A percentile compares a stretch with the other conserved stretches of the same genome.
phyloP scores from a whole-genome alignment of 768 basidiomycete genomes.

The Collybia mongolica region DNA sequence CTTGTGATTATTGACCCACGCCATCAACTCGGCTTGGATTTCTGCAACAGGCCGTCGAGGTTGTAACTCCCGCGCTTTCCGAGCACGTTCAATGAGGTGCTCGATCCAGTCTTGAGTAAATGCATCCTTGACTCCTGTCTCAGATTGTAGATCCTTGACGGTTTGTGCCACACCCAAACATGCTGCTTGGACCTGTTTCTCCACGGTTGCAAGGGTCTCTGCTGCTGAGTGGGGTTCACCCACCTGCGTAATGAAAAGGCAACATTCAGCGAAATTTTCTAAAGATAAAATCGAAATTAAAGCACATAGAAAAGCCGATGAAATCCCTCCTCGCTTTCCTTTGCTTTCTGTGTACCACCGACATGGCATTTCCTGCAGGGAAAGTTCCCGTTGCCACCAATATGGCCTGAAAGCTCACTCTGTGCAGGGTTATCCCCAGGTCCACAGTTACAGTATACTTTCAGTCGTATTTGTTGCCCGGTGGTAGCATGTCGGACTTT shows the following conservation, averaged over 20 bases:
- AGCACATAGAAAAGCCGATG: slow-evolving; percentile 28
- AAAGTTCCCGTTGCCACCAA: slow-evolving; percentile 36
- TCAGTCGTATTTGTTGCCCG: slow-evolving; percentile 20
- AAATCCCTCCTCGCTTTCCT: slow-evolving; percentile 31
- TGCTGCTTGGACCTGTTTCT: slow-evolving; percentile 28
- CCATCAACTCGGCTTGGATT: slow-evolving; percentile 22
- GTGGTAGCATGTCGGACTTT: slow-evolving; percentile 25
- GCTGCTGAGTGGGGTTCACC: slow-evolving; percentile 18
- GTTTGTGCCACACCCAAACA: slow-evolving; percentile 26
- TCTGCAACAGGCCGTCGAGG: slow-evolving; percentile 10
- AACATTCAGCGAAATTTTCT: no score
- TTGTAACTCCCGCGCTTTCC: slow-evolving; percentile 16
- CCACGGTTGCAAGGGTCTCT: slow-evolving; percentile 18
- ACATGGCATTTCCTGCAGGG: slow-evolving; percentile 38
- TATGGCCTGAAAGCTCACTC: slow-evolving; percentile 35
- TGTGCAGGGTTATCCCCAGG: slow-evolving; percentile 41
- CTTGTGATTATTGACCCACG: slow-evolving; percentile 24
- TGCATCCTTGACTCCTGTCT: slow-evolving; percentile 36
- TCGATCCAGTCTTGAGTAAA: slow-evolving; percentile 39
- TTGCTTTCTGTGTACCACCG: slow-evolving; percentile 31
- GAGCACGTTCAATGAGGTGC: slow-evolving; percentile 19
- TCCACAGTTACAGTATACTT: slow-evolving; percentile 22
- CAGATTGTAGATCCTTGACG: slow-evolving; percentile 25
- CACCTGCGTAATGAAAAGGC: slow-evolving; percentile 15
- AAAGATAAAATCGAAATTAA: no score